Conservation (phyloP, 139 green algal genomes). For the Eudorina sp. region DNA sequence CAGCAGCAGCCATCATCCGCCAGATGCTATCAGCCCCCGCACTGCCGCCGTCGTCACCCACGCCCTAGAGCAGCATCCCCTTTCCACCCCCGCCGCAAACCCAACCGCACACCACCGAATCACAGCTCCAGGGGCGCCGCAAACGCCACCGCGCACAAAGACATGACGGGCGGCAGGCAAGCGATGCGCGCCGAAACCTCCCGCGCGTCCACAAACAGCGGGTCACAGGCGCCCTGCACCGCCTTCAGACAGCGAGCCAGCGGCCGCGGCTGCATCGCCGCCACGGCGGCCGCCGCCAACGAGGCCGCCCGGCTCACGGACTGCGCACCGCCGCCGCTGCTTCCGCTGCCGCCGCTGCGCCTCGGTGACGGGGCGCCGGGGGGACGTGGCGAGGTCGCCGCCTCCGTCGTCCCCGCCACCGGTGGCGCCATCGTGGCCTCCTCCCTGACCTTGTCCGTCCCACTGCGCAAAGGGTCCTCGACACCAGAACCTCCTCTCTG, state of each 20-base stretch:
- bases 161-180: slow-evolving; percentile 36
- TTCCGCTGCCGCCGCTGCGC: neutral
- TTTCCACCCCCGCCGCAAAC: neutral
- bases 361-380: neutral
- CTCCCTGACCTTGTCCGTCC: too few species aligned
- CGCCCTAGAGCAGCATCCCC: too few species aligned
- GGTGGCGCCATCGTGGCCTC: neutral
- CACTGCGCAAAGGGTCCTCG: too few species aligned
- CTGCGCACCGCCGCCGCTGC: neutral
- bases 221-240: slow-evolving; percentile 47
- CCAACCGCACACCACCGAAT: too few species aligned
- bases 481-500: too few species aligned
- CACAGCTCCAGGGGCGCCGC: slow-evolving; percentile 42
- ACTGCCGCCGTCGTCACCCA: too few species aligned
- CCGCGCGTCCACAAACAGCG: slow-evolving; percentile 33
- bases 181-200: slow-evolving; percentile 47
- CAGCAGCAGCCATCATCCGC: too few species aligned
- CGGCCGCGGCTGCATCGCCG: slow-evolving; percentile 26
- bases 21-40: too few species aligned
- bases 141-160: slow-evolving; percentile 43
- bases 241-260: slow-evolving; percentile 30
- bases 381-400: too few species aligned
- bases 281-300: slow-evolving; percentile 24
- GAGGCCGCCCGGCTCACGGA: neutral
- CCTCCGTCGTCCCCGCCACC: neutral